phyloP scores from a whole-genome alignment of 2,329 filamentous ascomycete genomes.

The Fusarium compactum region DNA sequence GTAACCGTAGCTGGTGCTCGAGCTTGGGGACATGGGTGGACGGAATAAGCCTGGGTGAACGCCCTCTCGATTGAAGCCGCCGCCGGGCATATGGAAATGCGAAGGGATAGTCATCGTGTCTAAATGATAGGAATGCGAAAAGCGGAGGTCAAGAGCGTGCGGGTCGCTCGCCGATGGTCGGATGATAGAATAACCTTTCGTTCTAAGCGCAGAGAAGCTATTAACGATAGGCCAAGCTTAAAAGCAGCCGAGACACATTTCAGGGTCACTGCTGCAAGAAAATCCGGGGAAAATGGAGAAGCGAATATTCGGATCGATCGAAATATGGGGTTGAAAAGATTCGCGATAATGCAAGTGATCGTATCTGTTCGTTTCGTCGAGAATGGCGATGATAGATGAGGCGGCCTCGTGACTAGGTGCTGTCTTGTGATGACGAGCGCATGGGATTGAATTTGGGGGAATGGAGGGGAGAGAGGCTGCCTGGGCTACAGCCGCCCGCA shows the following conservation, averaged over 20 bases:
- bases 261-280: constrained; percentile 27
- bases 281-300: constrained; percentile 30
- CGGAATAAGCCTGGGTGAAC: constrained; percentile 62
- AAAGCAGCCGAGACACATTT: constrained; percentile 47
- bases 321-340: constrained; percentile 8
- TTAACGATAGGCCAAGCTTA: constrained; percentile 34
- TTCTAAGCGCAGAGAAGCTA: constrained; percentile 25
- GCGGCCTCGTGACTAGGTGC: constrained; percentile 33
- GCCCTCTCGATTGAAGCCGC: constrained; percentile 52
- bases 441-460: constrained; percentile 9
- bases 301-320: constrained; percentile 17
- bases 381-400: constrained; percentile 14
- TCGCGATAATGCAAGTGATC: not conserved
- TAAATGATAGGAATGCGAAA: constrained; percentile 19
- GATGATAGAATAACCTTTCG: constrained; percentile 16
- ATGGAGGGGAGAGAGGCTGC: constrained; percentile 15
- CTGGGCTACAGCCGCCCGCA: constrained; percentile 28
- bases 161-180: constrained; percentile 6
- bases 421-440: constrained; percentile 37
- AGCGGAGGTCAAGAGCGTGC: constrained; percentile 5
- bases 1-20: constrained; percentile 56
- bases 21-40: constrained; percentile 58
- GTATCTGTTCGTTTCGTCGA: not conserved
- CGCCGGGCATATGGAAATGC: constrained; percentile 54
- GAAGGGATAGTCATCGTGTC: constrained; percentile 47